Evolutionary conservation across 345 rosid genomes (phyloP).

Genomic region (Salix brachista): DNA sequence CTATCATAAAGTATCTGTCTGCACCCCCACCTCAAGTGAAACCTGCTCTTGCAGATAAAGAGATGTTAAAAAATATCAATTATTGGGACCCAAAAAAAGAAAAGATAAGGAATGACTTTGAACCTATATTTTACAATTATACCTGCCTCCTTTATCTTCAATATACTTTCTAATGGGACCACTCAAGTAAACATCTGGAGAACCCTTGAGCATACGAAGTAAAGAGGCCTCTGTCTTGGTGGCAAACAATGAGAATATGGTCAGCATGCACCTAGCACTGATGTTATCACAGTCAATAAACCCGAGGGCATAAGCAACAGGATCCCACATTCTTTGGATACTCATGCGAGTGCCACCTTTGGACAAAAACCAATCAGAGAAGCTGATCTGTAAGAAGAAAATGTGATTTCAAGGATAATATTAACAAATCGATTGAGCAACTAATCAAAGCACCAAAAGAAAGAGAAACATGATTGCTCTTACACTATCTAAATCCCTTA

Average conservation of each 20-base stretch:
- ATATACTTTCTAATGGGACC: constrained; percentile 91
- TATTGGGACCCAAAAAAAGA: too few relatives aligned
- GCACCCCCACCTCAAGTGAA: constrained; percentile 99
- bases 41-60: constrained; percentile 50
- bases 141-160: constrained; percentile 88
- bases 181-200: constrained; percentile 88
- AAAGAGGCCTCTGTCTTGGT: constrained; percentile 98
- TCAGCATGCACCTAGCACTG: constrained; percentile 99
- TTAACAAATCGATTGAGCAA: background rate
- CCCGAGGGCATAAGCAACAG: constrained; percentile 98
- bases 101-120: background rate
- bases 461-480: constrained; percentile 21
- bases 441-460: background rate
- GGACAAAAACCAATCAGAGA: constrained; percentile 96
- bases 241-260: constrained; percentile 95
- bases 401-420: constrained; percentile 2
- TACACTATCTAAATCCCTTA: constrained; percentile 83
- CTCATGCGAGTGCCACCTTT: constrained; percentile 90
- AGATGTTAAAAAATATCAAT: background rate
- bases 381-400: constrained; percentile 66
- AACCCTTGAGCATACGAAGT: constrained; percentile 98
- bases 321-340: constrained; percentile 99
- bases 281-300: constrained; percentile 98
- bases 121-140: constrained; percentile 7
- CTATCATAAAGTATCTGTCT: constrained; percentile 71